Evolutionary conservation across 257 asterid species (phyloP), one percentile per base, ranked within the genome.

Genomic region (Sherardia arvensis): DNA sequence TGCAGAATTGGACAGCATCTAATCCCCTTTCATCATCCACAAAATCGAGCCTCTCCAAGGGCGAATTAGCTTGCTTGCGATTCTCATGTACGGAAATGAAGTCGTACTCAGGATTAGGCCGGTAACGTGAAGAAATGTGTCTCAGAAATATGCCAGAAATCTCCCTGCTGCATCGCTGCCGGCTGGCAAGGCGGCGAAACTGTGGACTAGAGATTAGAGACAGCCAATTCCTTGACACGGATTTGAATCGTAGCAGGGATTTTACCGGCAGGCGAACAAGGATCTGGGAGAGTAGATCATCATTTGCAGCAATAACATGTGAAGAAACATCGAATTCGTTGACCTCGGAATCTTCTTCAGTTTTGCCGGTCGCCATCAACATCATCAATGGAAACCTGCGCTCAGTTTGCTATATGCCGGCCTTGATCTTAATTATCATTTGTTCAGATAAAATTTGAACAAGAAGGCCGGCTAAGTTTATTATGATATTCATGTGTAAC

Each of bases 1-100:
- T 79, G 65, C 81, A 76, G 17, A 70, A 80, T 25, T 71, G 65
- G 55, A 72, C 7, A 47, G 6, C 49, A 10, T 43, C 49, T 43
- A 43, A 43, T 43, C 49, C 49, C n/a, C 20, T 15, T 15, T 43
- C 49, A 20, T 43, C 49, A 3, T 43, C 49, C 49, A 43, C 49
- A 15, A 43, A 43, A 43, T 43, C 20, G 49, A 43, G 49, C 7
- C 49, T 43, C 20, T 43, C 20, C 20, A 43, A 3, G 15, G 49
- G 49, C 20, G 49, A 15, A 15, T 43, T 15, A 38, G 47, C 47
- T 43, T 14, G 6, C n/a, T 15, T 15, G 20, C 49, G 25, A 21
- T 11, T 38, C 18, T 11, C 47, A 2, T 11, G 17, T 0, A 38
- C 26, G 8, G 55, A 18, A 21, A 49, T n/a, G 20, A 49, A 49